Evolutionary conservation across 2,329 filamentous ascomycete species (phyloP).

Genomic region (Fonsecaea erecta): DNA sequence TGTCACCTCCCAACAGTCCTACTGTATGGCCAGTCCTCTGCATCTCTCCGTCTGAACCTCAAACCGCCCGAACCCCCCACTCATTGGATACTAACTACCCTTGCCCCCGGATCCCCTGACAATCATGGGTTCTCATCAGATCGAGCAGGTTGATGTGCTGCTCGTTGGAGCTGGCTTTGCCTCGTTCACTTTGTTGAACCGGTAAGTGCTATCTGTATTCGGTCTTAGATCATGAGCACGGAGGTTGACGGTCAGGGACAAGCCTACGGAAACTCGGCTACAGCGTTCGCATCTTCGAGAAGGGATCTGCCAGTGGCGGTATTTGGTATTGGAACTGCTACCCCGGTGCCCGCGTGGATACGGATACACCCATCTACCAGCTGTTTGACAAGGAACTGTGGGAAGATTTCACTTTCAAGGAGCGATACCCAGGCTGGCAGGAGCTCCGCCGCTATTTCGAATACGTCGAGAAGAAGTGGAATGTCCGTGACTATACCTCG

Average conservation of each 20-base stretch:
- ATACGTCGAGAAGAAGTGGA: conserved; percentile 48
- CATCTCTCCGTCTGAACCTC: background rate
- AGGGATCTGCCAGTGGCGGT: conserved; percentile 50
- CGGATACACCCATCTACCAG: conserved; percentile 33
- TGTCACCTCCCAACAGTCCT: background rate
- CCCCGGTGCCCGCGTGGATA: conserved; percentile 45
- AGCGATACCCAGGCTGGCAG: conserved; percentile 43
- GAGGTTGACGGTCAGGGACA: background rate
- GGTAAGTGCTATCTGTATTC: conserved; percentile 15
- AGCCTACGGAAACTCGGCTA: conserved; percentile 56
- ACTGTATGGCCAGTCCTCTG: background rate
- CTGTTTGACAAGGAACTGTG: conserved; percentile 45
- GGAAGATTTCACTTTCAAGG: conserved; percentile 53
- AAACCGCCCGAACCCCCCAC: background rate
- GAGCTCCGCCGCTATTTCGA: conserved; percentile 50
- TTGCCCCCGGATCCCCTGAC: background rate
- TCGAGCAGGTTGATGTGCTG: conserved; percentile 32
- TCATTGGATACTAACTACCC: background rate
- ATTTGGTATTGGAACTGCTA: conserved; percentile 48
- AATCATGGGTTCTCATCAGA: conserved; percentile 29
- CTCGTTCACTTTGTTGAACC: conserved; percentile 57
- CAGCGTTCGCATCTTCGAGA: conserved; percentile 57
- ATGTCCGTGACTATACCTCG: conserved; percentile 46
- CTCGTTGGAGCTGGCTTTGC: conserved; percentile 43
- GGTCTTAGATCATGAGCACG: background rate